Percentiles rank a stretch among this genome's conserved stretches.
Evolutionary conservation across 2,329 filamentous ascomycete species (phyloP).

Genomic region (Colletotrichum sansevieriae): DNA sequence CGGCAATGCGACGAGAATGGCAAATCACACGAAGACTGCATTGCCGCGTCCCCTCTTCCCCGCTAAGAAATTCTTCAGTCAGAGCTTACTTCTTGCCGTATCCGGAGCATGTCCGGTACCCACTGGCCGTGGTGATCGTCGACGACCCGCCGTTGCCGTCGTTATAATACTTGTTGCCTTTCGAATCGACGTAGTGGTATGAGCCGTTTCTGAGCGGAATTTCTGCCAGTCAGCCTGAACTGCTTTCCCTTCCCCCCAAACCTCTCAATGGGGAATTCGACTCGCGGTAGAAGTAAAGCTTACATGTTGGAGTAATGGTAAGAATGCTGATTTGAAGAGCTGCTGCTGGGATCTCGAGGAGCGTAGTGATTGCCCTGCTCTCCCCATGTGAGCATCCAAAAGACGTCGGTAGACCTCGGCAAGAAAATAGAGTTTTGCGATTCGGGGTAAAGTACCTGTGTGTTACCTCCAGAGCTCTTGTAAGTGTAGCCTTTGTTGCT

Average conservation of each 20-base stretch:
- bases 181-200: slow-evolving; percentile 79
- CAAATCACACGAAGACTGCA: too few species aligned
- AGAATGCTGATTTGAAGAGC: slow-evolving; percentile 67
- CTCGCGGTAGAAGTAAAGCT: slow-evolving; percentile 42
- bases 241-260: neutral
- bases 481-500: slow-evolving; percentile 52
- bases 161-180: slow-evolving; percentile 77
- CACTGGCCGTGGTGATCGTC: slow-evolving; percentile 73
- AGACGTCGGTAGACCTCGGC: neutral
- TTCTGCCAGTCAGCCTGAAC: slow-evolving; percentile 6
- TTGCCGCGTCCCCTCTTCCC: neutral
- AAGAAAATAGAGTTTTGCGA: neutral
- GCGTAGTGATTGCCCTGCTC: slow-evolving; percentile 76
- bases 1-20: neutral
- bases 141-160: slow-evolving; percentile 67
- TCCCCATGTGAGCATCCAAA: neutral
- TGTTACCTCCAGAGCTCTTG: slow-evolving; percentile 71
- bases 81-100: slow-evolving; percentile 35
- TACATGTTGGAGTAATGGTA: slow-evolving; percentile 78
- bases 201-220: slow-evolving; percentile 65
- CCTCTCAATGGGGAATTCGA: neutral
- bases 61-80: neutral
- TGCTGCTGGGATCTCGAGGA: slow-evolving; percentile 71
- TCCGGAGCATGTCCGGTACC: slow-evolving; percentile 44
- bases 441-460: slow-evolving; percentile 60